Evolutionary conservation across 768 basidiomycete species (phyloP).

Genomic region (Thelephora aurantiotincta): DNA sequence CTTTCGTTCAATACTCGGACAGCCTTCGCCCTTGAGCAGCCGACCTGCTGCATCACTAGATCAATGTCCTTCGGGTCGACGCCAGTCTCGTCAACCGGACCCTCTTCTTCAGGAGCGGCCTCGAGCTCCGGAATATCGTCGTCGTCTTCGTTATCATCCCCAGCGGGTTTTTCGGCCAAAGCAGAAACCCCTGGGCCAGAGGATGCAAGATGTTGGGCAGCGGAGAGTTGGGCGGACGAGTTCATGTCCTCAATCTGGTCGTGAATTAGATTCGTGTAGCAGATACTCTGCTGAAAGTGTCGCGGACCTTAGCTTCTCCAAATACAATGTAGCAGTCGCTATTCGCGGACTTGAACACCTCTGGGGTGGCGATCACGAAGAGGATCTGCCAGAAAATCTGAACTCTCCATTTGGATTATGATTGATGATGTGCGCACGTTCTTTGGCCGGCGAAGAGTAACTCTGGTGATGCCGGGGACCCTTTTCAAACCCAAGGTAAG

Average conservation of each 20-base stretch:
- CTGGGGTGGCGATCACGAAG: conserved; percentile 85
- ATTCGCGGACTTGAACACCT: conserved; percentile 95
- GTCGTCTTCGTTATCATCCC: conserved; percentile 45
- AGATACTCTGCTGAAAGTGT: background rate
- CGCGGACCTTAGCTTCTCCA: conserved; percentile 79
- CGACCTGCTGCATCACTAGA: conserved; percentile 73
- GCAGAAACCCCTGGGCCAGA: conserved; percentile 27
- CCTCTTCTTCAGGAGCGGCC: conserved; percentile 61
- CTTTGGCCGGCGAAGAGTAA: conserved; percentile 89
- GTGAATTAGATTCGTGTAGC: background rate
- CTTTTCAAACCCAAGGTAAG: conserved; percentile 84
- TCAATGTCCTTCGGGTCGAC: conserved; percentile 93
- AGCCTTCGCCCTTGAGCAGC: conserved; percentile 85
- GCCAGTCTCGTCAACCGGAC: conserved; percentile 71
- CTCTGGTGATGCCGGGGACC: conserved; percentile 86
- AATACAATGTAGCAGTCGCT: conserved; percentile 99
- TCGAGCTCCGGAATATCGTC: conserved; percentile 81
- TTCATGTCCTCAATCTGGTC: conserved; percentile 78
- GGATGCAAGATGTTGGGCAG: conserved; percentile 66
- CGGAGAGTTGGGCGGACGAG: conserved; percentile 58
- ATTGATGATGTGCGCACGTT: conserved; percentile 42
- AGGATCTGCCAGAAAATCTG: conserved; percentile 40
- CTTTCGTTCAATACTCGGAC: conserved; percentile 83
- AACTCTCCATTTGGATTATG: background rate
- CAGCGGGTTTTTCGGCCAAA: conserved; percentile 37